Conservation (phyloP, 2,329 filamentous ascomycete species). For the Pseudocercospora vitis region DNA sequence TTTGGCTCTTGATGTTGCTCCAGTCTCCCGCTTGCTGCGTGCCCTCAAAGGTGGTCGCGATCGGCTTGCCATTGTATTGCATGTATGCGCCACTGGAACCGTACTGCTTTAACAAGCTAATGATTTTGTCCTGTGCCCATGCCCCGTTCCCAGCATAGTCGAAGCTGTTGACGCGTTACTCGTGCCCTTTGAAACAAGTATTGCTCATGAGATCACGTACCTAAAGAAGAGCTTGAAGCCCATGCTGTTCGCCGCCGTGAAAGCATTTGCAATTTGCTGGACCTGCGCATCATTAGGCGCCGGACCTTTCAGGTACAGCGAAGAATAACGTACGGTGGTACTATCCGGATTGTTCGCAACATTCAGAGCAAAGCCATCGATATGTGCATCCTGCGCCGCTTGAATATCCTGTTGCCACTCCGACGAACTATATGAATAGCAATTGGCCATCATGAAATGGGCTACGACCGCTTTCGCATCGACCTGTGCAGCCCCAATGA, state of each 20-base stretch:
- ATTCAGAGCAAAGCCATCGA: slow-evolving; percentile 55
- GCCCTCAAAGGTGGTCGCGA: slow-evolving; percentile 58
- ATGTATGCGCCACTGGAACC: slow-evolving; percentile 49
- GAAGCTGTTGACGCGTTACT: slow-evolving; percentile 38
- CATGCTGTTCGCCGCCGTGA: slow-evolving; percentile 35
- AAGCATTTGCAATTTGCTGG: slow-evolving; percentile 51
- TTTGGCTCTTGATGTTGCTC: slow-evolving; percentile 44
- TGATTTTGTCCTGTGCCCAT: slow-evolving; percentile 38
- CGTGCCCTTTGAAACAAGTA: too few relatives aligned
- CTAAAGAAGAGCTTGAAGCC: slow-evolving; percentile 58
- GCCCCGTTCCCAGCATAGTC: slow-evolving; percentile 54
- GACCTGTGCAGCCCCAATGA: slow-evolving; percentile 12
- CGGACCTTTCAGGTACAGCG: background rate
- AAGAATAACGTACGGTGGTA: background rate
- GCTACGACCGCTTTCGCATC: slow-evolving; percentile 20
- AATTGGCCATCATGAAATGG: slow-evolving; percentile 21
- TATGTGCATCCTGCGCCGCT: slow-evolving; percentile 27
- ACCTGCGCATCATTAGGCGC: slow-evolving; percentile 31
- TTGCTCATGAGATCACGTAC: too few relatives aligned
- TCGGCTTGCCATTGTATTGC: slow-evolving; percentile 50
- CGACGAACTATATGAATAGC: slow-evolving; percentile 10
- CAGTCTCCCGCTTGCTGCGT: slow-evolving; percentile 46
- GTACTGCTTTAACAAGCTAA: slow-evolving; percentile 51
- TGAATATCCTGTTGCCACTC: slow-evolving; percentile 21
- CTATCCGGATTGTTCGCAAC: slow-evolving; percentile 46